phyloP scores from a whole-genome alignment of 2,329 filamentous ascomycete genomes.

The Hymenoscyphus infarciens region DNA sequence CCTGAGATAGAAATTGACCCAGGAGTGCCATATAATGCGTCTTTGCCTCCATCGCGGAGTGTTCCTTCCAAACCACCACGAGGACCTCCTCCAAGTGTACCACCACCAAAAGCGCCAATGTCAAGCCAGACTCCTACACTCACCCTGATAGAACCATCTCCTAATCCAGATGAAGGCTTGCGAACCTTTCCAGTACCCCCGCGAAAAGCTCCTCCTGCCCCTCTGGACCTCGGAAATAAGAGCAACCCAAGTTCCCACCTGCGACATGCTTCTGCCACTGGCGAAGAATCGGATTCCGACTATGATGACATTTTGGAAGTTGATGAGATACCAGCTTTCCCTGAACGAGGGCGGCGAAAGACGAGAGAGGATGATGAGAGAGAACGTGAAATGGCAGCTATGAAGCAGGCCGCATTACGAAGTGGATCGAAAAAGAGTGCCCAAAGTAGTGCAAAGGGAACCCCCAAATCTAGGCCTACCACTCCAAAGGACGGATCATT shows the following conservation, averaged over 20 bases:
- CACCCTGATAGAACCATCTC: conserved; percentile 41
- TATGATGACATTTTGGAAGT: conserved; percentile 76
- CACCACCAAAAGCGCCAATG: conserved; percentile 28
- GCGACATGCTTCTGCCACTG: conserved; percentile 43
- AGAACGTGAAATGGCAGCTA: conserved; percentile 65
- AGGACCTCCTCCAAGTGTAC: conserved; percentile 31
- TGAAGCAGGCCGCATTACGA: conserved; percentile 64
- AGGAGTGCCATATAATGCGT: conserved; percentile 48
- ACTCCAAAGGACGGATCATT: conserved; percentile 42
- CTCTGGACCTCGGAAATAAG: conserved; percentile 63
- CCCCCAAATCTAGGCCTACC: conserved; percentile 41
- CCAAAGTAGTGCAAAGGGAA: conserved; percentile 52
- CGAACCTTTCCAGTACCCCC: conserved; percentile 55
- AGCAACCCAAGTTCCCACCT: conserved; percentile 41
- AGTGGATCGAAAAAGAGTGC: conserved; percentile 70
- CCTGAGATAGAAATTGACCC: conserved; percentile 39
- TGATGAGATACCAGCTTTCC: conserved; percentile 54
- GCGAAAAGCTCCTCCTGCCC: conserved; percentile 81
- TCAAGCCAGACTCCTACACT: conserved; percentile 30
- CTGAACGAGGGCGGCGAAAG: conserved; percentile 69
- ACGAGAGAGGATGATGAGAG: conserved; percentile 86
- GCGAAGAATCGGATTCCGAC: conserved; percentile 71
- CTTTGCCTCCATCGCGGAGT: conserved; percentile 54
- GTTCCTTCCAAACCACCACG: conserved; percentile 42
- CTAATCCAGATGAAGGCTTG: conserved; percentile 44